Conservation (phyloP, 768 basidiomycete genomes). For the Termitomyces sp. region DNA sequence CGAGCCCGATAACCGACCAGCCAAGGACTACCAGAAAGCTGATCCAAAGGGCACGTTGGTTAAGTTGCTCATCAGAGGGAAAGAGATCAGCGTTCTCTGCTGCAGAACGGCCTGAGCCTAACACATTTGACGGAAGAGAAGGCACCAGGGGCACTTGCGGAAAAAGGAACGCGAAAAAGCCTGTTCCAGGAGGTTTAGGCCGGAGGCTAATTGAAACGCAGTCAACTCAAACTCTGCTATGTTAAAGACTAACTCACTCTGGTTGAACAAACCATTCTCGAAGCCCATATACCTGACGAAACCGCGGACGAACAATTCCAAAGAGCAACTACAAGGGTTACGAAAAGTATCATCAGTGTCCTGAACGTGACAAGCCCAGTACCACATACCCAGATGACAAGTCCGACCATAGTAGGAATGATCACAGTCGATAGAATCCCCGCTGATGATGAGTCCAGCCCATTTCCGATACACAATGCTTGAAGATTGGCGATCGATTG, state of each 20-base stretch:
- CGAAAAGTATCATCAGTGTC: slow-evolving; percentile 12
- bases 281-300: slow-evolving; percentile 65
- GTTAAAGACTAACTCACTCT: slow-evolving; percentile 43
- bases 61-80: slow-evolving; percentile 72
- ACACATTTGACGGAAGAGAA: slow-evolving; percentile 47
- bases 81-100: slow-evolving; percentile 51
- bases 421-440: slow-evolving; percentile 58
- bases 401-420: slow-evolving; percentile 52
- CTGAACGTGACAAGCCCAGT: background rate
- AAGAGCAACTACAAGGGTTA: slow-evolving; percentile 47
- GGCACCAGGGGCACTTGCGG: slow-evolving; percentile 68
- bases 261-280: slow-evolving; percentile 75
- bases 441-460: slow-evolving; percentile 56
- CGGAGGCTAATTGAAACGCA: slow-evolving; percentile 41
- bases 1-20: slow-evolving; percentile 66
- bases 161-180: slow-evolving; percentile 64
- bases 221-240: slow-evolving; percentile 11
- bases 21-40: slow-evolving; percentile 58
- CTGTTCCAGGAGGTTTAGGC: slow-evolving; percentile 52
- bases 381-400: slow-evolving; percentile 63
- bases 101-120: slow-evolving; percentile 45
- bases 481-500: slow-evolving; percentile 18
- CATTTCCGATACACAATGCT: slow-evolving; percentile 58
- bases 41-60: slow-evolving; percentile 66
- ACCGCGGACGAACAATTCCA: slow-evolving; percentile 62